Conservation (phyloP, 169 alveolate species). For the Cystoisospora suis region DNA sequence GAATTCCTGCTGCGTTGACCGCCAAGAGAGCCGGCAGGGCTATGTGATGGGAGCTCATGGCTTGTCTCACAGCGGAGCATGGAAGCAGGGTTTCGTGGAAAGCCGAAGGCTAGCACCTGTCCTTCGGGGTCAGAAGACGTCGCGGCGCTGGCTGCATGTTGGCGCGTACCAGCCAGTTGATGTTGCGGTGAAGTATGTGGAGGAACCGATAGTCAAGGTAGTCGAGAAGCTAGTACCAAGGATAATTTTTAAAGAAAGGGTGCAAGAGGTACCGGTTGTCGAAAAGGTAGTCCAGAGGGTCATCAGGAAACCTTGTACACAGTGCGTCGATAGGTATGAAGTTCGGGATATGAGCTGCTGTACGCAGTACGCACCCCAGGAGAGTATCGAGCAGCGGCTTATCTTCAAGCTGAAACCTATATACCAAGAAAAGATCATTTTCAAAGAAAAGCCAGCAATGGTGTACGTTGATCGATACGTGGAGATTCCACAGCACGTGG, state of each 20-base stretch:
- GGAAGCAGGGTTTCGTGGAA: constrained; percentile 9
- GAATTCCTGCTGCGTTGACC: too few relatives aligned
- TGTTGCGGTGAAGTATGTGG: background rate
- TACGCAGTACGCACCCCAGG: background rate
- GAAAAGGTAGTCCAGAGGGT: background rate
- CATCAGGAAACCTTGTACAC: background rate
- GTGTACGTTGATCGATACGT: constrained; percentile 9
- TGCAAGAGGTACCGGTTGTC: background rate
- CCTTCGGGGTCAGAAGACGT: background rate
- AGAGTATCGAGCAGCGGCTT: background rate
- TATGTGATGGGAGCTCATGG: background rate
- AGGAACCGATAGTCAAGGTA: background rate
- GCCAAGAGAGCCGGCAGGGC: too few relatives aligned
- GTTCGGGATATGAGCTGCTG: background rate
- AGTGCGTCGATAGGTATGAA: constrained; percentile 18
- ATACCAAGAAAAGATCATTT: background rate
- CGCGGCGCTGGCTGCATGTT: background rate
- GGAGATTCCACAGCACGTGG: background rate
- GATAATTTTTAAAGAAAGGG: background rate
- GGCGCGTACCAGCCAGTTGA: constrained; percentile 5
- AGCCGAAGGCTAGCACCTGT: background rate
- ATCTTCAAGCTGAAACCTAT: background rate
- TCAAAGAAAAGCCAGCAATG: background rate
- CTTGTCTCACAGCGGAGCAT: background rate
- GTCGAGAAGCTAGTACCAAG: background rate